These are phyloP conservation scores for Trichophyton schoenleinii DNA, from an alignment of 2,329 filamentous ascomycete genomes.

Conservation along the genomic window DNA sequence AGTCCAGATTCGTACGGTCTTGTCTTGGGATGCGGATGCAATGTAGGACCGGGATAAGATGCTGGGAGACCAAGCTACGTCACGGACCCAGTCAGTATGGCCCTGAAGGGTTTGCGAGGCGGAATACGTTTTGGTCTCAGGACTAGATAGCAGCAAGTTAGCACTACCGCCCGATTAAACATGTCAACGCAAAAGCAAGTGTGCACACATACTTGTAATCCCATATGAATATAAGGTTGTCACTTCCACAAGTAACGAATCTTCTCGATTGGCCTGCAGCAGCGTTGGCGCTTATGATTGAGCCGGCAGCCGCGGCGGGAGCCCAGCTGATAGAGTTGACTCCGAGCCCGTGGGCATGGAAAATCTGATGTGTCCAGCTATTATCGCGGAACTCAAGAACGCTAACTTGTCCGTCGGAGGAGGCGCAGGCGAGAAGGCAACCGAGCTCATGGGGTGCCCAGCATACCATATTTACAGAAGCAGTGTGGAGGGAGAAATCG, in stretches of 20 bases:
- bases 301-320: constrained; percentile 69
- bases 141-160: constrained; percentile 21
- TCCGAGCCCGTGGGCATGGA: constrained; percentile 82
- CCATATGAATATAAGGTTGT: constrained; percentile 93
- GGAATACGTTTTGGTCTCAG: constrained; percentile 42
- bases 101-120: constrained; percentile 52
- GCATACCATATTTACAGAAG: constrained; percentile 88
- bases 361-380: constrained; percentile 76
- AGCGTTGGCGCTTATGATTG: constrained; percentile 62
- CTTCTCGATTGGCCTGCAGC: constrained; percentile 55
- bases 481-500: constrained; percentile 86
- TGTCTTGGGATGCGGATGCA: constrained; percentile 87
- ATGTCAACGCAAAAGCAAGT: not conserved
- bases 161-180: not conserved
- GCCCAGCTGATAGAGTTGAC: constrained; percentile 97
- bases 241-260: constrained; percentile 89
- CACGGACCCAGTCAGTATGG: constrained; percentile 92
- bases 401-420: constrained; percentile 82
- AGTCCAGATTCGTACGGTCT: constrained; percentile 96
- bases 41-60: constrained; percentile 95
- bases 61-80: constrained; percentile 93
- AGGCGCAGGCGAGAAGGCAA: constrained; percentile 87
- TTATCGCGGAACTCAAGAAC: constrained; percentile 97
- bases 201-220: constrained; percentile 49
- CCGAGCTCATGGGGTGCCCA: constrained; percentile 97